Percentiles rank a stretch among this genome's conserved stretches.
These are phyloP conservation scores for Pseudozyma tsukubaensis DNA, from an alignment of 1,284 basidiomycete genomes.

Conservation along the genomic window DNA sequence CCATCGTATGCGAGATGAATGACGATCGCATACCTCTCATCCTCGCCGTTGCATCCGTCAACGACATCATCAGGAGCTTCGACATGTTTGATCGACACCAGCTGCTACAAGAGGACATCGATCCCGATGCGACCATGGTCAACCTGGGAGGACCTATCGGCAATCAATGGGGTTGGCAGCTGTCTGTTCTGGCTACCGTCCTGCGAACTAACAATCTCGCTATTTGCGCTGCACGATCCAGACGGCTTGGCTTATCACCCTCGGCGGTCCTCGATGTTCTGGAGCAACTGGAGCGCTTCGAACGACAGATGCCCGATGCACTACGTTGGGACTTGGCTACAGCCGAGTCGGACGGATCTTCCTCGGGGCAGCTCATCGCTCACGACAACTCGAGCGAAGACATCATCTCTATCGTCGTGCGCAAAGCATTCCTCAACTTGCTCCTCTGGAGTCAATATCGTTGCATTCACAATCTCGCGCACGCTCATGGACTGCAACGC, in stretches of 20 bases:
- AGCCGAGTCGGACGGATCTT: neutral
- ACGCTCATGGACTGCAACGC: slow-evolving; percentile 31
- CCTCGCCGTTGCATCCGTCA: slow-evolving; percentile 21
- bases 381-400: slow-evolving; percentile 33
- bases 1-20: slow-evolving; percentile 24
- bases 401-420: slow-evolving; percentile 38
- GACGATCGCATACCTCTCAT: slow-evolving; percentile 42
- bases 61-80: slow-evolving; percentile 44
- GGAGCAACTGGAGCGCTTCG: slow-evolving; percentile 38
- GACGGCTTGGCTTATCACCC: slow-evolving; percentile 35
- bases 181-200: slow-evolving; percentile 33
- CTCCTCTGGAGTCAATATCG: slow-evolving; percentile 37
- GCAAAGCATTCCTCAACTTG: slow-evolving; percentile 34
- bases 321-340: slow-evolving; percentile 23
- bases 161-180: slow-evolving; percentile 40
- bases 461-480: slow-evolving; percentile 33
- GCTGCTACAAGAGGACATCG: slow-evolving; percentile 46
- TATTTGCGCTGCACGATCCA: slow-evolving; percentile 36
- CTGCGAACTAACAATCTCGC: slow-evolving; percentile 33
- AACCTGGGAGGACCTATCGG: slow-evolving; percentile 26
- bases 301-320: slow-evolving; percentile 33
- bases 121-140: slow-evolving; percentile 29
- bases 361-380: slow-evolving; percentile 21
- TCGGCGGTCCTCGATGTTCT: slow-evolving; percentile 34
- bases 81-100: slow-evolving; percentile 36